Evolutionary conservation across 139 green algal genomes (phyloP).

Genomic region (Chlorella vulgaris): DNA sequence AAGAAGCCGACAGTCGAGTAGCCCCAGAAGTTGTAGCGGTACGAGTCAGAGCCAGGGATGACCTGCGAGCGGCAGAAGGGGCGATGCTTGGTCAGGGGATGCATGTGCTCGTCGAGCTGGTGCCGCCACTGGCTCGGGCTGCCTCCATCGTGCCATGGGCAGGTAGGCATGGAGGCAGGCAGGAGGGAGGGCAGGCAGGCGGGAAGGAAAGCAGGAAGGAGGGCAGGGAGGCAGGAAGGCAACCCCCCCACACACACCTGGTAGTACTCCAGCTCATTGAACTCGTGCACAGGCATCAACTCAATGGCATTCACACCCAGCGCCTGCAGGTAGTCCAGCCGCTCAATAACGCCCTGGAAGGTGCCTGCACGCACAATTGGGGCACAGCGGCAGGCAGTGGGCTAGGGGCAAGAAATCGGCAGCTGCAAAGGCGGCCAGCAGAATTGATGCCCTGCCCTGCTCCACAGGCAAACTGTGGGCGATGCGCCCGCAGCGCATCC

Average conservation of each 20-base stretch:
- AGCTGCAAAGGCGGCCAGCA: background rate
- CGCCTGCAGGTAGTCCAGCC: constrained; percentile 89
- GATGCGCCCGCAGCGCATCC: no score
- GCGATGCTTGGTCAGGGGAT: background rate
- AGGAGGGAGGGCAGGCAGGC: background rate
- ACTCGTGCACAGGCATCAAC: constrained; percentile 95
- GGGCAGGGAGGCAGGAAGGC: background rate
- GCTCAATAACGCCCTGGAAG: constrained; percentile 85
- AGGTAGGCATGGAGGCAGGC: background rate
- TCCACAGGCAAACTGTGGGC: no score
- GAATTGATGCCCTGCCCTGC: background rate
- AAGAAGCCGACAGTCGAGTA: constrained; percentile 98
- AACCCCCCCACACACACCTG: constrained; percentile 23
- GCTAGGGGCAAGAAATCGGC: no score
- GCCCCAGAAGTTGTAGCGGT: constrained; percentile 97
- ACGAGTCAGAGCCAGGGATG: constrained; percentile 50
- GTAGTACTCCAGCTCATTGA: constrained; percentile 99
- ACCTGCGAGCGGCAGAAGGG: constrained; percentile 18
- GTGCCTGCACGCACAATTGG: constrained; percentile 66
- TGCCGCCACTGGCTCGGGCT: background rate
- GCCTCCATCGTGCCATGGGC: no score
- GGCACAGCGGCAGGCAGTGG: background rate
- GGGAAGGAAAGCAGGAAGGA: background rate
- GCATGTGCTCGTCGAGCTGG: background rate
- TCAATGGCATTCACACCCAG: constrained; percentile 97